phyloP scores from a whole-genome alignment of 1,284 basidiomycete species.

The Hymenochaete sp. region DNA sequence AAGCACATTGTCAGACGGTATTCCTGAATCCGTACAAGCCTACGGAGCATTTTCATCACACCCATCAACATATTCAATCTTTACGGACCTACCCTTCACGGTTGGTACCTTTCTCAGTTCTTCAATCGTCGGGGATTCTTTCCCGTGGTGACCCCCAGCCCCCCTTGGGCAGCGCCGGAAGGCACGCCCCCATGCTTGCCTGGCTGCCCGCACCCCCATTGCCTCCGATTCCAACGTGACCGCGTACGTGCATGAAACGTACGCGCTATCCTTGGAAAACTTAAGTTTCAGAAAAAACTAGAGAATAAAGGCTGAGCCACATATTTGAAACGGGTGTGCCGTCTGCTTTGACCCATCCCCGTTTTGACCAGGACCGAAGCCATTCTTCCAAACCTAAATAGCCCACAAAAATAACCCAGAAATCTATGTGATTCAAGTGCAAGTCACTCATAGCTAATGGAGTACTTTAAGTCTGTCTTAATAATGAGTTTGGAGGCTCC shows the following conservation, averaged over 20 bases:
- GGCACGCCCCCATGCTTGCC: slow-evolving; percentile 47
- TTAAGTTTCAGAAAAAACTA: slow-evolving; percentile 44
- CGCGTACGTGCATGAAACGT: slow-evolving; percentile 56
- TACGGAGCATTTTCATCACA: no score
- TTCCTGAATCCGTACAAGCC: no score
- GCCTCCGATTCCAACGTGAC: slow-evolving; percentile 60
- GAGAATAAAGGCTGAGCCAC: slow-evolving; percentile 54
- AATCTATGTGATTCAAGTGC: background rate
- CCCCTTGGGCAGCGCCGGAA: slow-evolving; percentile 28
- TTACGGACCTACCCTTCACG: background rate
- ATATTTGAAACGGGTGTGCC: slow-evolving; percentile 58
- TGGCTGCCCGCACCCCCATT: slow-evolving; percentile 73
- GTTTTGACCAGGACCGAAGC: slow-evolving; percentile 53
- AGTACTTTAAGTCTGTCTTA: slow-evolving; percentile 71
- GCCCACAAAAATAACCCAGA: background rate
- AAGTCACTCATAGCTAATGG: slow-evolving; percentile 49
- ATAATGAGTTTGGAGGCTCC: slow-evolving; percentile 49
- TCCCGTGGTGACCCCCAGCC: slow-evolving; percentile 59
- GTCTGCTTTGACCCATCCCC: slow-evolving; percentile 39
- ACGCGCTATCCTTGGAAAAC: slow-evolving; percentile 42
- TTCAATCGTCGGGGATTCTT: background rate
- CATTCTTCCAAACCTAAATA: slow-evolving; percentile 53
- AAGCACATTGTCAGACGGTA: no score
- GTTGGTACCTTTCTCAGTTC: background rate
- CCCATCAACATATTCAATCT: background rate